phyloP scores from a whole-genome alignment of 208 protist species.

The Trypanosoma conorhini region DNA sequence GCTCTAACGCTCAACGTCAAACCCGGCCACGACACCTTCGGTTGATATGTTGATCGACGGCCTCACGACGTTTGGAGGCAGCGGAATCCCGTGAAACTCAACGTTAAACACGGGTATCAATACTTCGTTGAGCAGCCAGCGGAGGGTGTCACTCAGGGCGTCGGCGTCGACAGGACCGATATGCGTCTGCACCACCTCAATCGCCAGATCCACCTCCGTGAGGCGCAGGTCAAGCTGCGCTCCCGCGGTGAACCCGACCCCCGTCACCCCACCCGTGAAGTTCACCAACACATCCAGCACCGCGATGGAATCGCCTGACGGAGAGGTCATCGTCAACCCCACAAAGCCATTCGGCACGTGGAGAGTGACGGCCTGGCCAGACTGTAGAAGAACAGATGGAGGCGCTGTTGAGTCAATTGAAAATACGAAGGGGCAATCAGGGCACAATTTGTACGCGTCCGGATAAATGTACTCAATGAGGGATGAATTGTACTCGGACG shows the following conservation, averaged over 20 bases:
- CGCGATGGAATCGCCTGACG: constrained; percentile 1
- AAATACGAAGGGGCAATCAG: constrained; percentile 45
- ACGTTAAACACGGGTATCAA: constrained; percentile 42
- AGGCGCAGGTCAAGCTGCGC: constrained; percentile 30
- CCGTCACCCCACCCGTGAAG: constrained; percentile 28
- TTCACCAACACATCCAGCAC: constrained; percentile 26
- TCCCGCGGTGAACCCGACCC: constrained; percentile 24
- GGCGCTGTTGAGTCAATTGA: constrained; percentile 8
- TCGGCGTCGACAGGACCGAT: constrained; percentile 37
- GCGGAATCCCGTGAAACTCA: constrained; percentile 19
- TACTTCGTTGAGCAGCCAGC: constrained; percentile 29
- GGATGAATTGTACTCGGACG: constrained; percentile 43
- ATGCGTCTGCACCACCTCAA: constrained; percentile 39
- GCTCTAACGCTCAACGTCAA: constrained; percentile 21
- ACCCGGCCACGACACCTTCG: constrained; percentile 19
- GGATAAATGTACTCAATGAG: constrained; percentile 56
- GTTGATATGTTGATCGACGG: constrained; percentile 31
- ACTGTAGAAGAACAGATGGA: constrained; percentile 13
- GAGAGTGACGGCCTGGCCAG: constrained; percentile 11
- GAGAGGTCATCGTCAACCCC: constrained; percentile 29
- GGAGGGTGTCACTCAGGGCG: constrained; percentile 24
- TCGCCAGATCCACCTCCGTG: constrained; percentile 22
- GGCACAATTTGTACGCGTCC: constrained; percentile 45
- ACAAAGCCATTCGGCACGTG: constrained; percentile 23
- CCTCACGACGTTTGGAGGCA: constrained; percentile 32